Conservation (phyloP, 805 yeast species). For the Monosporozyma solicola region DNA sequence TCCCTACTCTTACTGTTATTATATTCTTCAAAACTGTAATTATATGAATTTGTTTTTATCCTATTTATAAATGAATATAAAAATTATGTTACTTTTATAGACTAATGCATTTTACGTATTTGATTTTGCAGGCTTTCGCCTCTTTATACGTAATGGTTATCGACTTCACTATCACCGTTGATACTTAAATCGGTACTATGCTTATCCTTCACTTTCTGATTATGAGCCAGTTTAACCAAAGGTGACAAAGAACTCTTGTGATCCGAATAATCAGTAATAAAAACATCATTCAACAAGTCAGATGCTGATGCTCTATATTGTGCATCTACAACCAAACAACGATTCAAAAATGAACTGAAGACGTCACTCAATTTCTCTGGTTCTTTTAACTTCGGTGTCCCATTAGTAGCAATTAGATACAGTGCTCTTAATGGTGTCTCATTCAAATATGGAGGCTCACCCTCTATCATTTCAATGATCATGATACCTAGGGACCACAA, state of each 20-base stretch:
- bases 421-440: conserved; percentile 93
- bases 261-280: conserved; percentile 49
- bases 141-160: not conserved
- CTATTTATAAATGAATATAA: not conserved
- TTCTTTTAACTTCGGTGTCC: conserved; percentile 88
- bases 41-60: not conserved
- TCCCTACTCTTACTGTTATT: not conserved
- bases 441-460: conserved; percentile 95
- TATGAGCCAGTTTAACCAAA: conserved; percentile 35
- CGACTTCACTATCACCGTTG: not conserved
- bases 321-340: conserved; percentile 76
- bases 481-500: conserved; percentile 97
- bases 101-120: not conserved
- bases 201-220: conserved; percentile 4
- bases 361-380: conserved; percentile 67
- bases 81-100: not conserved
- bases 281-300: conserved; percentile 59
- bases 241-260: conserved; percentile 58
- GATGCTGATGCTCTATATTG: conserved; percentile 72
- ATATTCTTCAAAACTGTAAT: not conserved
- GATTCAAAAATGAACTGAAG: conserved; percentile 62
- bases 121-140: not conserved
- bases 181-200: not conserved
- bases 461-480: conserved; percentile 98
- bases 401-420: conserved; percentile 90